Conservation (phyloP, 2,329 filamentous ascomycete genomes). For the Zasmidium angulare region DNA sequence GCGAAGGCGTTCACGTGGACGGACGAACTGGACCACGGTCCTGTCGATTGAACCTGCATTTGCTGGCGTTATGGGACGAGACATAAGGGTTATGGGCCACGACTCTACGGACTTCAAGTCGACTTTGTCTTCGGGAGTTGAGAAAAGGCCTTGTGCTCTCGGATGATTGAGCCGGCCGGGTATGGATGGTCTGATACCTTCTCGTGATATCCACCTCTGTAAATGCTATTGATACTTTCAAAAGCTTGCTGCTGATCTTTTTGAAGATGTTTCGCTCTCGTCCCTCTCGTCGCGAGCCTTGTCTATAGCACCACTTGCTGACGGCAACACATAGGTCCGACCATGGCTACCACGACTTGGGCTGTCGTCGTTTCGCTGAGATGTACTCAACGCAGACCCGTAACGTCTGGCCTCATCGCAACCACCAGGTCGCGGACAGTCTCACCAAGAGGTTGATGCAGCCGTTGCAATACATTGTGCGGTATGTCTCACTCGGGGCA, state of each 20-base stretch:
- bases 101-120: slow-evolving; percentile 2
- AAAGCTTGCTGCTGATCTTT: background rate
- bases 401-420: too few relatives aligned
- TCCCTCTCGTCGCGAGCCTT: too few relatives aligned
- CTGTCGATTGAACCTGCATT: background rate
- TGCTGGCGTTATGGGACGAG: background rate
- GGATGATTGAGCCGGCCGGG: background rate
- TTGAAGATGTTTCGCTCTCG: too few relatives aligned
- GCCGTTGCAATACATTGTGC: too few relatives aligned
- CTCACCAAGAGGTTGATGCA: too few relatives aligned
- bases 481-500: too few relatives aligned
- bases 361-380: too few relatives aligned
- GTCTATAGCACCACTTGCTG: too few relatives aligned
- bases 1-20: slow-evolving; percentile 4
- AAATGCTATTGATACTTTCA: background rate
- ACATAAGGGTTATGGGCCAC: slow-evolving; percentile 2
- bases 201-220: background rate
- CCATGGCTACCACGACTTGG: too few relatives aligned
- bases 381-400: too few relatives aligned
- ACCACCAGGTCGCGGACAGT: too few relatives aligned
- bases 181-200: background rate
- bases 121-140: background rate
- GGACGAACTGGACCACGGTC: slow-evolving; percentile 5
- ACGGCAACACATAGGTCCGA: too few relatives aligned
- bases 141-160: background rate